Percentiles rank a stretch among this genome's conserved stretches.
phyloP scores from a whole-genome alignment of 1,284 basidiomycete species.

The Cryptococcus depauperatus region DNA sequence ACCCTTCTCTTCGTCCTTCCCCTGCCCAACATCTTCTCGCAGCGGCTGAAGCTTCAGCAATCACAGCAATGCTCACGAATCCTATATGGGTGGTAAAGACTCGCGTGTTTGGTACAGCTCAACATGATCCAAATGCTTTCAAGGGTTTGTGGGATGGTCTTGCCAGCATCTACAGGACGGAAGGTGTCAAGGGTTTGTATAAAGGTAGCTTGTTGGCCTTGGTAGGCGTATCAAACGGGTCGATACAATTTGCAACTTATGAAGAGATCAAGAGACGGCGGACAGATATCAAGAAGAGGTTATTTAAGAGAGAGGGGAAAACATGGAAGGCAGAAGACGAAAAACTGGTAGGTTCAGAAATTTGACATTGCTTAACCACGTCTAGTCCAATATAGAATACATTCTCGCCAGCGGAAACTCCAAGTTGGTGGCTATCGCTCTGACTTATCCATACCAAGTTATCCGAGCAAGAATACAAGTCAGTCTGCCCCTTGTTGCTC shows the following conservation, averaged over 20 bases:
- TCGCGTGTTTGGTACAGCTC: conserved; percentile 82
- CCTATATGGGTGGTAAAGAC: conserved; percentile 99
- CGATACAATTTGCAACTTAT: conserved; percentile 92
- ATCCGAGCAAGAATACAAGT: conserved; percentile 90
- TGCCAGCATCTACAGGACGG: conserved; percentile 57
- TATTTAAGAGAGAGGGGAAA: conserved; percentile 54
- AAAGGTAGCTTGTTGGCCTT: conserved; percentile 82
- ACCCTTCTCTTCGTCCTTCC: conserved; percentile 51
- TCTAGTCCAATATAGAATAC: conserved; percentile 82
- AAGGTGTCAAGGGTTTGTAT: conserved; percentile 76
- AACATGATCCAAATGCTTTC: conserved; percentile 61
- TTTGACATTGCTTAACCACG: background rate
- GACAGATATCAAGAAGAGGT: conserved; percentile 63
- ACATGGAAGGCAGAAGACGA: conserved; percentile 64
- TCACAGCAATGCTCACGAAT: conserved; percentile 91
- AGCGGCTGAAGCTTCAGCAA: conserved; percentile 88
- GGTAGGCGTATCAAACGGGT: conserved; percentile 90
- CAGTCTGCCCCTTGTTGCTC: conserved; percentile 21
- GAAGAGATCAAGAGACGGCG: conserved; percentile 91
- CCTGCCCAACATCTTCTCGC: conserved; percentile 78
- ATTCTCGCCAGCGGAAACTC: conserved; percentile 85
- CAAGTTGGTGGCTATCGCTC: conserved; percentile 73
- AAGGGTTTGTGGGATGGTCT: conserved; percentile 73
- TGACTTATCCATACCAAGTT: conserved; percentile 97
- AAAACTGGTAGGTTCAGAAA: conserved; percentile 62